phyloP scores from a whole-genome alignment of 2,329 filamentous ascomycete genomes.

The Helotiales sp. region DNA sequence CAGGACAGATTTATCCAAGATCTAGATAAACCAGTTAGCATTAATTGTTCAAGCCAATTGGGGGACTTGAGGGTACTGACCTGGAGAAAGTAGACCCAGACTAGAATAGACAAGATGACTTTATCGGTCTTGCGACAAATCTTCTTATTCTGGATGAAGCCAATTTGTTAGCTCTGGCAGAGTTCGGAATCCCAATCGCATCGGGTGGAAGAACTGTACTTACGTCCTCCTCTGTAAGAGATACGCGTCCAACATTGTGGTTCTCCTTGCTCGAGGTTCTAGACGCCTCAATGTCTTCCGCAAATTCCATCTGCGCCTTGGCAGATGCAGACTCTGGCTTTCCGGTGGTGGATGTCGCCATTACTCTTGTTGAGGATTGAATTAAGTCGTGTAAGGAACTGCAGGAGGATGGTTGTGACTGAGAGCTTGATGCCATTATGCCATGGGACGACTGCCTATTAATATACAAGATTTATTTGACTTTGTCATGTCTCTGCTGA shows the following conservation, averaged over 20 bases:
- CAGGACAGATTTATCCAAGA: slow-evolving; percentile 55
- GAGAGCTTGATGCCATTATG: not conserved
- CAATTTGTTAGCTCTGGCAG: slow-evolving; percentile 5
- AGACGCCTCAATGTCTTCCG: slow-evolving; percentile 24
- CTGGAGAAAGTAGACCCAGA: slow-evolving; percentile 65
- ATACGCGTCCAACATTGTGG: slow-evolving; percentile 18
- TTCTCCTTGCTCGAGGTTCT: slow-evolving; percentile 25
- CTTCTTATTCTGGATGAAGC: slow-evolving; percentile 51
- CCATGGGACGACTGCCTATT: not conserved
- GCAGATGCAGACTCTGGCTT: slow-evolving; percentile 1
- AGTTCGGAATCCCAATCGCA: not conserved
- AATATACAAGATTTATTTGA: slow-evolving; percentile 18
- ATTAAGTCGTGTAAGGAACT: not conserved
- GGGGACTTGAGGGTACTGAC: slow-evolving; percentile 20
- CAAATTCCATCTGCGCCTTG: slow-evolving; percentile 22
- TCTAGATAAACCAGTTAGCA: slow-evolving; percentile 38
- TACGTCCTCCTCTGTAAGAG: slow-evolving; percentile 35
- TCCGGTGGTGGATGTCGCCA: slow-evolving; percentile 2
- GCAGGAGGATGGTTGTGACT: not conserved
- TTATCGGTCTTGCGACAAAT: slow-evolving; percentile 67
- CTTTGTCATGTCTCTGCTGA: slow-evolving; percentile 7
- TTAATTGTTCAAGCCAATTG: not conserved
- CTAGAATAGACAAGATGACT: slow-evolving; percentile 58
- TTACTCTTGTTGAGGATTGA: not conserved
- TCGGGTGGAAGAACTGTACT: not conserved